A percentile compares a stretch with the other conserved stretches of the same genome.
phyloP scores from a whole-genome alignment of 1,284 basidiomycete species.

The Jaminaea rosea region DNA sequence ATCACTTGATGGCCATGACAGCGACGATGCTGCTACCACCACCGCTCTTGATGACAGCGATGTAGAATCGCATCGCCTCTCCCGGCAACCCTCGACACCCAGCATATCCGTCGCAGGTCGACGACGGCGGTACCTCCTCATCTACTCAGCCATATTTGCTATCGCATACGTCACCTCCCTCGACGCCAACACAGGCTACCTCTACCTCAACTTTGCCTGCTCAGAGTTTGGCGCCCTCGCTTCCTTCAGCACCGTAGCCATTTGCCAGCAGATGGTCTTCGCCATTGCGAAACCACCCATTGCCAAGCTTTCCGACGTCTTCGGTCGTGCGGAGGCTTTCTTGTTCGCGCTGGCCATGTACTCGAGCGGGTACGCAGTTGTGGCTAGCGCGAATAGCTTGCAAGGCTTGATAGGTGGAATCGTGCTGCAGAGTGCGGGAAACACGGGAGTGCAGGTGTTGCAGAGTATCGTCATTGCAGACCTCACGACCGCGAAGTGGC shows the following conservation, averaged over 20 bases:
- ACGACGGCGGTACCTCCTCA: constrained; percentile 19
- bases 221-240: constrained; percentile 42
- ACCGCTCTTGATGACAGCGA: too few species aligned
- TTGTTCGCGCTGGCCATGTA: constrained; percentile 54
- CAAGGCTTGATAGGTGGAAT: constrained; percentile 55
- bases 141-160: constrained; percentile 53
- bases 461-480: constrained; percentile 57
- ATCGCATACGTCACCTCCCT: constrained; percentile 59
- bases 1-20: too few species aligned
- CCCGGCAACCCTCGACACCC: too few species aligned
- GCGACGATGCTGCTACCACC: too few species aligned
- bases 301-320: constrained; percentile 67
- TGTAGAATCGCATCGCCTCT: too few species aligned
- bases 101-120: too few species aligned
- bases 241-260: constrained; percentile 48
- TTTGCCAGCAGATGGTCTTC: constrained; percentile 49
- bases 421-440: constrained; percentile 49
- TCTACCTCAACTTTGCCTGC: constrained; percentile 45
- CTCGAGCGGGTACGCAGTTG: constrained; percentile 56
- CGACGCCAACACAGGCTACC: constrained; percentile 55
- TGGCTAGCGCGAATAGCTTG: constrained; percentile 59
- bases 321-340: constrained; percentile 55
- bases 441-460: constrained; percentile 49
- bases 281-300: constrained; percentile 68
- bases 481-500: constrained; percentile 68